These are phyloP conservation scores for Collybiopsis luxurians DNA, from an alignment of 768 basidiomycete species.

Conservation along the genomic window DNA sequence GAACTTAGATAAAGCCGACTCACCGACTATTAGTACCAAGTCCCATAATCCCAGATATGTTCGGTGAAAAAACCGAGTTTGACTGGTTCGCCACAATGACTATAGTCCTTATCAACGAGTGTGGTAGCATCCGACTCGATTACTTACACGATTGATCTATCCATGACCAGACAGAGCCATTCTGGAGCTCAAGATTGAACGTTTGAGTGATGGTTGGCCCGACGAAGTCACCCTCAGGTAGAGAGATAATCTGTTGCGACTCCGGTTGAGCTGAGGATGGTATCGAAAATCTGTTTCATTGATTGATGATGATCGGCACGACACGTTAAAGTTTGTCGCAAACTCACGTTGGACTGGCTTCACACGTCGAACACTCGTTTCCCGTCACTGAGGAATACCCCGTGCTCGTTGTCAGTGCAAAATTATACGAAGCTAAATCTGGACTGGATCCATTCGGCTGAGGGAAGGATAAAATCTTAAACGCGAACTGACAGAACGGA, in stretches of 20 bases:
- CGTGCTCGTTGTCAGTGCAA: constrained; percentile 3
- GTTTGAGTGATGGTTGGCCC: background rate
- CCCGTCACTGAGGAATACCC: background rate
- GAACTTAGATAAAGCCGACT: background rate
- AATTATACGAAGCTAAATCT: background rate
- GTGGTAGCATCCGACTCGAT: background rate
- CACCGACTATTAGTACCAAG: constrained; percentile 2
- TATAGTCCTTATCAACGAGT: background rate
- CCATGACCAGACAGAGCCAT: constrained; percentile 5
- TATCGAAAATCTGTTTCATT: background rate
- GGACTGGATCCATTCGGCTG: background rate
- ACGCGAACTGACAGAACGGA: too few species aligned
- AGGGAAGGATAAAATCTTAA: background rate
- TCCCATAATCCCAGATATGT: constrained; percentile 1
- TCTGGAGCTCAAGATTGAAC: background rate
- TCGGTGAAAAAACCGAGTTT: background rate
- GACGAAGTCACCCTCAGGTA: background rate
- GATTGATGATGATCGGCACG: background rate
- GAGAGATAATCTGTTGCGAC: background rate
- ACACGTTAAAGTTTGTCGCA: background rate
- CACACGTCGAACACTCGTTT: background rate
- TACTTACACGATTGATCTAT: background rate
- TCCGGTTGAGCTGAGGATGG: background rate
- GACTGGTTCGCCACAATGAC: constrained; percentile 4
- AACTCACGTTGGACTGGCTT: constrained; percentile 1